Percentiles rank a stretch among this genome's conserved stretches.
Conservation (phyloP, 345 rosid genomes). For the Ceriops zippeliana region DNA sequence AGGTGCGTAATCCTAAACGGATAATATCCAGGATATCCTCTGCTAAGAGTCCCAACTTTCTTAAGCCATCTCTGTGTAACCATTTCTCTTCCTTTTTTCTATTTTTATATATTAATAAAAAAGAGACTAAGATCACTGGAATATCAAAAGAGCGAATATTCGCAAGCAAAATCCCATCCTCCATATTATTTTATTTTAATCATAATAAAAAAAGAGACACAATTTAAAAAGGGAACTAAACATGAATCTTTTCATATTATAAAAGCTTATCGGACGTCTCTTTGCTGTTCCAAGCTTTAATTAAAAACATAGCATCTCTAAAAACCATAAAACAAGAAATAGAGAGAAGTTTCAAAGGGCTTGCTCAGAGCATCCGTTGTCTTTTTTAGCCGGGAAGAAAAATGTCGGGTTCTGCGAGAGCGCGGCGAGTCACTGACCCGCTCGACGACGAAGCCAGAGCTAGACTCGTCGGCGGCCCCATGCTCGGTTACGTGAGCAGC, state of each 20-base stretch:
- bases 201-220: neutral
- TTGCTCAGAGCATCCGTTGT: neutral
- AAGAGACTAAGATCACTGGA: no score
- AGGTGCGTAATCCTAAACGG: slow-evolving; percentile 1
- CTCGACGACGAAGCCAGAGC: slow-evolving; percentile 61
- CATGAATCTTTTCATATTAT: neutral
- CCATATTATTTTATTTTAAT: no score
- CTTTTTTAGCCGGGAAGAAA: neutral
- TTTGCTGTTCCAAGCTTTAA: neutral
- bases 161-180: slow-evolving; percentile 24
- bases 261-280: slow-evolving; percentile 3
- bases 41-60: neutral
- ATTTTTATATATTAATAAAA: no score
- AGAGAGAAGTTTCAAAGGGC: neutral
- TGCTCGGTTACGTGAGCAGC: slow-evolving; percentile 50
- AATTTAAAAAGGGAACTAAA: no score
- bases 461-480: slow-evolving; percentile 45
- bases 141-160: slow-evolving; percentile 28
- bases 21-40: slow-evolving; percentile 31
- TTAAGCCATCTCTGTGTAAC: neutral
- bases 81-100: neutral
- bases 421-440: slow-evolving; percentile 57
- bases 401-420: slow-evolving; percentile 37
- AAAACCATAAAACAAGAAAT: neutral
- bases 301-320: neutral